phyloP scores from a whole-genome alignment of 805 yeast genomes.

The Grigorovia humatica region DNA sequence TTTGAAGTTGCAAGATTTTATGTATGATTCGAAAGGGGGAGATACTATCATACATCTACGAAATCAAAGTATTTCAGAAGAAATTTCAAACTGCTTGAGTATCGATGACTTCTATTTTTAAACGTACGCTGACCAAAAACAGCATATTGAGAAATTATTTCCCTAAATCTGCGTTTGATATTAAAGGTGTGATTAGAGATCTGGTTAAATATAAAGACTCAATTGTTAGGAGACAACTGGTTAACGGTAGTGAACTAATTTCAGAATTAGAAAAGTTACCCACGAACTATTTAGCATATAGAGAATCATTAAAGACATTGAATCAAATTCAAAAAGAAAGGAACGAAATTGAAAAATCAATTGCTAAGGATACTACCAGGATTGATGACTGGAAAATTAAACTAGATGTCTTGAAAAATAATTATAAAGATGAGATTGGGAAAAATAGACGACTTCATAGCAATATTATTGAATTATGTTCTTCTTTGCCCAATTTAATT shows the following conservation, averaged over 20 bases:
- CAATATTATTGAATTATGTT: conserved; percentile 32
- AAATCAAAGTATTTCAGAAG: too few species aligned
- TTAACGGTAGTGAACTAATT: conserved; percentile 13
- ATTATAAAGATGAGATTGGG: conserved; percentile 15
- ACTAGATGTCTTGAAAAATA: conserved; percentile 17
- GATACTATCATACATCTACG: too few species aligned
- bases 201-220: conserved; percentile 16
- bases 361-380: conserved; percentile 8
- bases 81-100: background rate
- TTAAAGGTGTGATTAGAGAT: conserved; percentile 14
- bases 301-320: conserved; percentile 12
- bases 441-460: conserved; percentile 26
- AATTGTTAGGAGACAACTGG: conserved; percentile 21
- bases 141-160: conserved; percentile 2
- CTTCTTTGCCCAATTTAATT: conserved; percentile 53
- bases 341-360: conserved; percentile 20
- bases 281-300: conserved; percentile 17
- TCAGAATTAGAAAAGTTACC: conserved; percentile 23
- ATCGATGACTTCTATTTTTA: background rate
- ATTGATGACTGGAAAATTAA: background rate
- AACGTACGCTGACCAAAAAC: background rate
- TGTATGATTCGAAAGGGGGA: background rate
- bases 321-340: conserved; percentile 24
- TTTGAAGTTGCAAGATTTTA: background rate
- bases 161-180: conserved; percentile 23